A percentile compares a stretch with the other conserved stretches of the same genome.
Conservation (phyloP, 2,329 filamentous ascomycete species). For the Colletotrichum graminicola region DNA sequence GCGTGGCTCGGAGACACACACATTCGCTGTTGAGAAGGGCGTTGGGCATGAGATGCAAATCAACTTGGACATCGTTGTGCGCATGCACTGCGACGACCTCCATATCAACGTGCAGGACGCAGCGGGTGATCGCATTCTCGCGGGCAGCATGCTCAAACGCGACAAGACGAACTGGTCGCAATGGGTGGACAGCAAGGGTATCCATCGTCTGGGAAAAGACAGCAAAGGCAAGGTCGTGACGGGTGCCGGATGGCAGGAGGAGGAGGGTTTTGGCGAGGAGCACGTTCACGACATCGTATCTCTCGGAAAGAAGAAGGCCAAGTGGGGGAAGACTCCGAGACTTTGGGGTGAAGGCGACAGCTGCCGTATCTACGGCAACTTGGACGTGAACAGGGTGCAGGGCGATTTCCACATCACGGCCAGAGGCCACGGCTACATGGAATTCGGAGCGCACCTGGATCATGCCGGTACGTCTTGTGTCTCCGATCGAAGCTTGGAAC, state of each 20-base stretch:
- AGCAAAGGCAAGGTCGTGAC: conserved; percentile 66
- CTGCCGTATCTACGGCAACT: conserved; percentile 88
- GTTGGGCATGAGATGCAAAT: conserved; percentile 90
- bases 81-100: conserved; percentile 89
- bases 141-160: conserved; percentile 77
- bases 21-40: conserved; percentile 93
- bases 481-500: neutral
- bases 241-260: conserved; percentile 71
- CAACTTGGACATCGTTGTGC: conserved; percentile 93
- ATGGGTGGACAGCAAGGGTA: conserved; percentile 80
- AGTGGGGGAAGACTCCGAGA: conserved; percentile 81
- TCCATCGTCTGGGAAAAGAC: conserved; percentile 71
- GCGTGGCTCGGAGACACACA: conserved; percentile 84
- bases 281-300: conserved; percentile 93
- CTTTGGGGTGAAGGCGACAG: conserved; percentile 74
- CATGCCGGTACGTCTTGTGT: conserved; percentile 74
- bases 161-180: conserved; percentile 85
- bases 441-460: conserved; percentile 82
- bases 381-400: conserved; percentile 96
- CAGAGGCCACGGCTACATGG: conserved; percentile 92
- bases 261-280: conserved; percentile 80
- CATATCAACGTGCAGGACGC: conserved; percentile 98
- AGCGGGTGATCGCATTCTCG: conserved; percentile 90
- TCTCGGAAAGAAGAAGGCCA: conserved; percentile 72
- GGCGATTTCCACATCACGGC: conserved; percentile 99